Base-by-base conservation (phyloP, 805 yeast genomes). In the Suhomyces vadensis region DNA sequence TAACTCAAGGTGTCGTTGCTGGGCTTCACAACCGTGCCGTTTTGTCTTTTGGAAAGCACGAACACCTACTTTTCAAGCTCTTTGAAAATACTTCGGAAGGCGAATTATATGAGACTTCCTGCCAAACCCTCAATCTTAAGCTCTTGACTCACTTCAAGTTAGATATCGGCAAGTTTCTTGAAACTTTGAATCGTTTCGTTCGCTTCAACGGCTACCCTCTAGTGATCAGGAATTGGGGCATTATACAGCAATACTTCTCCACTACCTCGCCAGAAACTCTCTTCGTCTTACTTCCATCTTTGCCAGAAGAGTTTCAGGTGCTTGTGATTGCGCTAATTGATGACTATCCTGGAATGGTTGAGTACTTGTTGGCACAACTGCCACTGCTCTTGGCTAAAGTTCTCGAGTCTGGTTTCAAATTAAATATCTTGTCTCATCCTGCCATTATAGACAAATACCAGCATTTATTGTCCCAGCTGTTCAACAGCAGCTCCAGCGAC, bases 1-100 rank as follows among this genome's bases (percentile, higher is more conserved):
- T 84, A 3, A 53, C 80, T 1, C 58, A 68, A 22, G 95, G 94
- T 4, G 49, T 87, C 9, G 54, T 76, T 7, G 52, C 65, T n/a
- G 90, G 87, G 1, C 61, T 85, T 19, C 52, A 60, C 13, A 59
- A 54, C 1, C 52, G 51, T 25, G 40, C 47, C 21, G 63, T 65
- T 1, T 54, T 70, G 24, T 27, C 48, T 13, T 61, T 52, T 43
- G 67, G 61, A 2, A 42, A 42, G 3, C 67, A 65, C 43, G 69
- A 60, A 23, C 27, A 31, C 5, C 44, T 52, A 8, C 51, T 71
- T 37, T 21, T 57, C 6, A 46, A 54, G n/a, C 50, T 71, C 21
- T 67, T 67, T 48, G 75, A 70, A 38, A 53, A 54, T 14, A 52
- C 52, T 13, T 56, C 72, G 5, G 85, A 81, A 52, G 85, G 82